Evolutionary conservation across 495 filamentous ascomycete genomes (phyloP), one percentile per base, ranked within the genome.

Genomic region (Thozetella sp.): DNA sequence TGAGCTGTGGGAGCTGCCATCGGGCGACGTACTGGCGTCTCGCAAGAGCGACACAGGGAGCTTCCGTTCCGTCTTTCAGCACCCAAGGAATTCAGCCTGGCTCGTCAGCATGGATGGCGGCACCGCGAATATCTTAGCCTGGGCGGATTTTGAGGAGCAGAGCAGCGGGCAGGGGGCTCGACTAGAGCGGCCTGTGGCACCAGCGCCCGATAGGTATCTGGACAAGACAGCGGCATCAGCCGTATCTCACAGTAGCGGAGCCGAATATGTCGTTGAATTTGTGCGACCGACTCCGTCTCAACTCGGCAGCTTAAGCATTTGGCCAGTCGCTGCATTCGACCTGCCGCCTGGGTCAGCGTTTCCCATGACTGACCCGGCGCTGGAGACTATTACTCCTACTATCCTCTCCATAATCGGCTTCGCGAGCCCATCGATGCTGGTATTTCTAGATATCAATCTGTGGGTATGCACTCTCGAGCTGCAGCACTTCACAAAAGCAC

Each of bases 401-500:
- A 54, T 63, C 9, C 24, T 52, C 3, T 12, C 54, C 1, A 30
- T 70, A 1, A n/a, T 70, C 11, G 57, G 69, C 3, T 13, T 61
- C 0, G 13, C 30, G 1, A 57, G 37, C 1, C 9, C 26, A 11
- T 63, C 67, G 10, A 72, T 62, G 1, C 19, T 72, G 6, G 12
- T 70, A 20, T 68, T 72, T 43, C 43, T 70, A 2, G 65, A 72
- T 23, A 40, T 53, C 46, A 57, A 68, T 22, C 60, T 66, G 2
- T 72, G 69, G 69, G 30, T 72, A 3, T 72, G 67, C 60, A 72
- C 56, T 46, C 37, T 60, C 0, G 55, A 68, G 6, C 51, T 72
- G 9, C 51, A 54, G 2, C 26, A 17, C 34, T 22, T 46, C 11
- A 1, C 23, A 27, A 0, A 25, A 52, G 13, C 37, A 30, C n/a